These are phyloP conservation scores for Arachis monticola DNA, from an alignment of 331 rosid species.

Conservation along the genomic window DNA sequence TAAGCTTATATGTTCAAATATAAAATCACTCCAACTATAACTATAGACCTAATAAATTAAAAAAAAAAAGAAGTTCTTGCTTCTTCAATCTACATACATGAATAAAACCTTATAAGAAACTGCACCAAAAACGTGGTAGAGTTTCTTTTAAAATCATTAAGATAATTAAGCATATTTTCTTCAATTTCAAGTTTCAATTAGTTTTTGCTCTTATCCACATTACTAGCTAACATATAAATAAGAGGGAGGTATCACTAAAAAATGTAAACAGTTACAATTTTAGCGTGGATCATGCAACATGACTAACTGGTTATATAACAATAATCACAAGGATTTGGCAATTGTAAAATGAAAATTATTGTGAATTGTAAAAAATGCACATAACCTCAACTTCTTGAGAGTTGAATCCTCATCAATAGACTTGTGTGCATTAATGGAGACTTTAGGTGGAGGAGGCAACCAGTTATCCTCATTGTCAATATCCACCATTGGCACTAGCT, in stretches of 20 bases:
- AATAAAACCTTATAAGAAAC: too few species aligned
- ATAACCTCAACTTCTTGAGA: constrained; percentile 69
- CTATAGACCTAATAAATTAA: too few species aligned
- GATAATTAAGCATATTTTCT: too few species aligned
- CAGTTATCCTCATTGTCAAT: constrained; percentile 77
- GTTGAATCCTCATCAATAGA: constrained; percentile 63
- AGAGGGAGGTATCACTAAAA: background rate
- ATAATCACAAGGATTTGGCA: constrained; percentile 6
- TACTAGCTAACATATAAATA: background rate
- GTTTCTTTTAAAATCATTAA: too few species aligned
- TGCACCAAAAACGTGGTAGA: too few species aligned
- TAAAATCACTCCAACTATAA: too few species aligned
- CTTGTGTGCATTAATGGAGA: constrained; percentile 30
- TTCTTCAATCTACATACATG: too few species aligned
- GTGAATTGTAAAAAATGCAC: background rate
- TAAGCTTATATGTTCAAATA: too few species aligned
- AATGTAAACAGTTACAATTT: background rate
- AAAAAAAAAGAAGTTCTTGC: too few species aligned
- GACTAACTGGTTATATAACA: background rate
- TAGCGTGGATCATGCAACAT: background rate
- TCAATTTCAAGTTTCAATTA: too few species aligned
- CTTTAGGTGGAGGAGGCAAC: constrained; percentile 87
- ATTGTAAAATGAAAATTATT: background rate
- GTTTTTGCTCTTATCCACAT: too few species aligned
- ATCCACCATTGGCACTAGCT: constrained; percentile 43